A percentile compares a stretch with the other conserved stretches of the same genome.
These are phyloP conservation scores for Cordyceps javanica DNA, from an alignment of 2,329 filamentous ascomycete genomes.

Conservation along the genomic window DNA sequence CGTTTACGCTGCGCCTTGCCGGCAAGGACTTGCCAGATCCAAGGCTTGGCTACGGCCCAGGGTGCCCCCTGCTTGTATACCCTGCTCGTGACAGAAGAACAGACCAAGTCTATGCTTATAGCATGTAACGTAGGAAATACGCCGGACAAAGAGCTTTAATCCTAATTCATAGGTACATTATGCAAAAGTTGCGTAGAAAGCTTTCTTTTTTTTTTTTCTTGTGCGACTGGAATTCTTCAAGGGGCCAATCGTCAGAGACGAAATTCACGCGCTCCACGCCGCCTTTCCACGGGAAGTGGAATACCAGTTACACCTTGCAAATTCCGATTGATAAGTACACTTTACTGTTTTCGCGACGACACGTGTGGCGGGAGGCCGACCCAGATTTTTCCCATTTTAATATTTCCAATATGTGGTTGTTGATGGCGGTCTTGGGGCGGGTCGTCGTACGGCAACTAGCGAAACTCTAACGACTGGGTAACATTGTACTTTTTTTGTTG, in stretches of 20 bases:
- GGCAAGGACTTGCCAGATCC: background rate
- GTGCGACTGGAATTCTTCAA: background rate
- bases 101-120: background rate
- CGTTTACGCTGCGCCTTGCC: background rate
- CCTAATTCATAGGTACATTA: background rate
- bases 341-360: background rate
- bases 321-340: background rate
- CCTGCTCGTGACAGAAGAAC: background rate
- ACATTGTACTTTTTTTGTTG: too few relatives aligned
- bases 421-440: background rate
- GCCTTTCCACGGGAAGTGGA: background rate
- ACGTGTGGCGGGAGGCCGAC: background rate
- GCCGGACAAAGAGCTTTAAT: background rate
- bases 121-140: background rate
- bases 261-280: background rate
- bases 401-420: background rate
- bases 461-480: background rate
- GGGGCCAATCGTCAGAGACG: background rate
- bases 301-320: background rate
- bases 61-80: background rate
- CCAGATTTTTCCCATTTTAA: background rate
- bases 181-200: background rate
- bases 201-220: background rate
- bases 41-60: background rate
- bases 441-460: background rate